These are phyloP conservation scores for Globisporangium iwayamae DNA, from an alignment of 352 stramenopile genomes.

Conservation along the genomic window DNA sequence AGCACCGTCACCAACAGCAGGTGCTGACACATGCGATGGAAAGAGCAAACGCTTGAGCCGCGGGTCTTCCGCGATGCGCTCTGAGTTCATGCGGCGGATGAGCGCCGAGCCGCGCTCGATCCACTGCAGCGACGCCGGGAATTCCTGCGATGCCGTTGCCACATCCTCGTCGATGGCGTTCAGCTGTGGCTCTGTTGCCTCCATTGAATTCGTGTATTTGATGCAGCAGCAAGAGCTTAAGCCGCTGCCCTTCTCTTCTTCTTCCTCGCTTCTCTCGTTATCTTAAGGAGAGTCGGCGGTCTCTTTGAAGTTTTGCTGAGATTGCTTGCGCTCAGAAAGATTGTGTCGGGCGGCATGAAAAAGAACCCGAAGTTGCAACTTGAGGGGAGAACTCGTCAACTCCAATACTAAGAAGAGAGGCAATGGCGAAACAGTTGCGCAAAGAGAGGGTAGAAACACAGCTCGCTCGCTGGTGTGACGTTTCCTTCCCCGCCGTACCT, in stretches of 20 bases:
- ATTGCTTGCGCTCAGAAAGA: slow-evolving; percentile 1
- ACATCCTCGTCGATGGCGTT: slow-evolving; percentile 5
- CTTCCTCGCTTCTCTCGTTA: slow-evolving; percentile 1
- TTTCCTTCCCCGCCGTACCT: slow-evolving; percentile 6
- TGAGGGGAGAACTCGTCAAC: background rate
- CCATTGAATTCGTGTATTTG: background rate
- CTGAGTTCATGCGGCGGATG: slow-evolving; percentile 87
- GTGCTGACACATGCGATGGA: slow-evolving; percentile 19
- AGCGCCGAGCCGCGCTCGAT: slow-evolving; percentile 79
- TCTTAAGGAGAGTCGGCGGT: background rate
- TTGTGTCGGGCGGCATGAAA: background rate
- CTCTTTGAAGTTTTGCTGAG: slow-evolving; percentile 9
- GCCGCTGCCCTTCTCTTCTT: background rate
- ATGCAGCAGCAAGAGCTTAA: background rate
- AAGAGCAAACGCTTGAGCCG: slow-evolving; percentile 66
- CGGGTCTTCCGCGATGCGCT: slow-evolving; percentile 81
- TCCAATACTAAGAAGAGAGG: background rate
- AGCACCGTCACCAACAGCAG: slow-evolving; percentile 15
- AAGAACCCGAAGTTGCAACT: slow-evolving; percentile 1
- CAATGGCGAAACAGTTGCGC: slow-evolving; percentile 9
- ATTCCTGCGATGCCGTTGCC: slow-evolving; percentile 12
- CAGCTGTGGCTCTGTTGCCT: background rate
- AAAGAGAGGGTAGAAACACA: slow-evolving; percentile 8
- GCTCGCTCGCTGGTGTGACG: background rate
- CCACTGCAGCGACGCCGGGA: slow-evolving; percentile 58